These are phyloP conservation scores for Tetracladium setigerum DNA, from an alignment of 495 filamentous ascomycete genomes.

Conservation along the genomic window DNA sequence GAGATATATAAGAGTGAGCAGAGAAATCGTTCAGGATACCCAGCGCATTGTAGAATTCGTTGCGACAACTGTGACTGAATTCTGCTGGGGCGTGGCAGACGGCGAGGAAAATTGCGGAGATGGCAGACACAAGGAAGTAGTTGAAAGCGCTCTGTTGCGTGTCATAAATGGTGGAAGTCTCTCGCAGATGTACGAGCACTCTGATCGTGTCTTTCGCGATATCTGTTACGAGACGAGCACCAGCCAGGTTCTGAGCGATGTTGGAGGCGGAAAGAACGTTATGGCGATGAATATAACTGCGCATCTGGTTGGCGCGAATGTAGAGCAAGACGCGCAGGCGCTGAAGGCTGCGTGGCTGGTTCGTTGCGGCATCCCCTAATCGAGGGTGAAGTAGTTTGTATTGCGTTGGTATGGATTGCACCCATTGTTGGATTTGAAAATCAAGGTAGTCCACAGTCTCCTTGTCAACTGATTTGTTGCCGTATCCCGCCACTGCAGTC, in stretches of 20 bases:
- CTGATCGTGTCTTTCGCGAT: constrained; percentile 59
- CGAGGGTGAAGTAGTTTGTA: neutral
- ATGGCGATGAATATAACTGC: constrained; percentile 56
- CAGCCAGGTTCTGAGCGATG: constrained; percentile 45
- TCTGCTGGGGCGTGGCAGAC: constrained; percentile 52
- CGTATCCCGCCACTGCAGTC: neutral
- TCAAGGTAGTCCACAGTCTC: neutral
- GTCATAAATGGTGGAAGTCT: constrained; percentile 54
- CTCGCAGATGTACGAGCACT: constrained; percentile 50
- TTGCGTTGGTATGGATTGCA: neutral
- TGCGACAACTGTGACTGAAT: constrained; percentile 47
- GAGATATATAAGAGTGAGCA: constrained; percentile 46
- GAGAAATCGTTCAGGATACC: constrained; percentile 57
- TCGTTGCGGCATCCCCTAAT: constrained; percentile 10
- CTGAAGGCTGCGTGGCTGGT: constrained; percentile 34
- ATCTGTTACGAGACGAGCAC: constrained; percentile 49
- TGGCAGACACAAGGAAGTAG: constrained; percentile 56
- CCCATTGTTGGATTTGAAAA: neutral
- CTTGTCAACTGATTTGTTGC: neutral
- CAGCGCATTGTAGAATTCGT: constrained; percentile 59
- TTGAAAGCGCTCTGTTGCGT: constrained; percentile 58
- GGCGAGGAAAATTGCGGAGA: constrained; percentile 56
- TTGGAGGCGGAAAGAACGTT: constrained; percentile 50
- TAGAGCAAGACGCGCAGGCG: constrained; percentile 54
- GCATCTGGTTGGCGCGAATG: constrained; percentile 56